Base-by-base conservation (phyloP, 208 protist genomes). In the Phytomonas serpens region DNA sequence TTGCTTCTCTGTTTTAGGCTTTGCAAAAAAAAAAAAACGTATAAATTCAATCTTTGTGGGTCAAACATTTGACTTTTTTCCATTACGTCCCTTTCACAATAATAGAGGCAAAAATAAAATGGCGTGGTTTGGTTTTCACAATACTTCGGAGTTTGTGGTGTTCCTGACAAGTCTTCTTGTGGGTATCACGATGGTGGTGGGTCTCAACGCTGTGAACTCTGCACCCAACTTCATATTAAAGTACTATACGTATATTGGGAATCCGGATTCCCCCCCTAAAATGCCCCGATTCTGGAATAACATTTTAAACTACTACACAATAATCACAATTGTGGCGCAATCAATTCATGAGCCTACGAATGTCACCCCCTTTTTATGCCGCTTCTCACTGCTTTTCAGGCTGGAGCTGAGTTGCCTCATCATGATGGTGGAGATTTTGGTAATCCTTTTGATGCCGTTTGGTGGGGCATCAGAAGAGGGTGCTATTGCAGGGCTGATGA, bases 131-230 rank as follows among this genome's bases (percentile, higher is more conserved):
- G 72, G 63, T 2, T 57, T 76, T 64, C 64, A 64, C 67, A 74
- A 64, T 62, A 27, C 76, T 33, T 71, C 79, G 5, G 72, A 83
- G 77, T 40, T 83, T 32, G 71, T 63, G 52, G 75, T 90, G 74
- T 91, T 90, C 33, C 61, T 84, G 57, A 95, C 93, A 6, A 86
- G 93, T 62, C 64, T 96, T 13, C 33, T 95, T 34, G 69, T 87
- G 19, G 95, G 95, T 4, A 38, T 94, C 33, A 88, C 89, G 23
- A 92, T 94, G 78, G 80, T 98, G 40, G 90, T 97, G 75, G 88
- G 90, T n/a, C 83, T 90, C 68, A 97, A 94, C 63, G 84, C 87
- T 19, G 83, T 96, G 66, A 96, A 92, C 67, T 90, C 86, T 9
- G 90, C 90, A 11, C 90, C 87, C 0, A 83, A 78, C 65, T 97